Base-by-base conservation (phyloP, 1,139 yeast genomes). In the Lodderomyces elongisporus region DNA sequence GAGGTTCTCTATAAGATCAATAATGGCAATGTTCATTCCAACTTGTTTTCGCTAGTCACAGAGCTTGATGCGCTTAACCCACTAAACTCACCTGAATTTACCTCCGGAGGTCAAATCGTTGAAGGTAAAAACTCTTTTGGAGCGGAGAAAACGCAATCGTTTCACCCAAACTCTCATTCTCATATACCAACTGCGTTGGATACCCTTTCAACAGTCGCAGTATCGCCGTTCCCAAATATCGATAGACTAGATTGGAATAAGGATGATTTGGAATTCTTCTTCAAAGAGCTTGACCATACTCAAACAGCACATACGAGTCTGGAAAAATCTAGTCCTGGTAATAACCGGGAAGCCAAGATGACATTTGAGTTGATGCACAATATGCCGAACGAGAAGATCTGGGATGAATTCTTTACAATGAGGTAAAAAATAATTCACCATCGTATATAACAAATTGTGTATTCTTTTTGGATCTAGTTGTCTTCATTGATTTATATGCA, bases 321-420 rank as follows among this genome's bases (percentile, higher is more conserved):
- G 33, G 29, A 31, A 5, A 25, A 21, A 18, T 31, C 33, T 4
- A 31, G 28, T 8, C 33, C 27, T 12, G 14, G 28, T 10, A 25
- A 13, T 25, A 17, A 7, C 14, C 17, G 57, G 32, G 83, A 77
- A 41, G 79, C 77, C 3, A 72, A 70, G 39, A 62, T 66, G 39
- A 67, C 79, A 12, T 77, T 67, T 48, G 85, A 79, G 45, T 59
- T 82, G 57, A 71, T 82, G 38, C 73, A 70, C 45, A 82, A 78
- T 46, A 72, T 79, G 30, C 85, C 89, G 1, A 67, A 75, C 17
- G 85, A 81, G 30, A 31, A 21, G 23, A 78, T 82, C 30, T 83
- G 91, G 91, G 89, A 79, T 44, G 88, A 82, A 47, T 80, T 77
- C 44, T 80, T 82, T 49, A 69, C 77, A 2, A 52, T 57, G 21